Percentiles rank a stretch among this genome's conserved stretches.
Conservation (phyloP, 2,329 filamentous ascomycete species). For the Sporothrix pallida region DNA sequence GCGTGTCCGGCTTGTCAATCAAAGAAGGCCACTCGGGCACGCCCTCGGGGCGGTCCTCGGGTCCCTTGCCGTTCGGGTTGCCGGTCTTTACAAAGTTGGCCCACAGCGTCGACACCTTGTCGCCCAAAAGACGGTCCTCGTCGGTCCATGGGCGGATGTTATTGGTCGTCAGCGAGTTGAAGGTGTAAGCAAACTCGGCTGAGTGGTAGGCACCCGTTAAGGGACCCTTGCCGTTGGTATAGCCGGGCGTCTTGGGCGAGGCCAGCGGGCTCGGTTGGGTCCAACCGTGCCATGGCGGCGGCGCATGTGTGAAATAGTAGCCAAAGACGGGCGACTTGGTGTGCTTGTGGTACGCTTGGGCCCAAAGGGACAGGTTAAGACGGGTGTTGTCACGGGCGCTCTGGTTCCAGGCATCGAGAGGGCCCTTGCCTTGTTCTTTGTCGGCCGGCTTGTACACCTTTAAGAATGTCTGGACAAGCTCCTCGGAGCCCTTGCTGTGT, state of each 20-base stretch:
- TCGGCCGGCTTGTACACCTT: not conserved
- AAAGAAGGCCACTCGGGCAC: not conserved
- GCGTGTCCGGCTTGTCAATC: not conserved
- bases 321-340: not conserved
- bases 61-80: not conserved
- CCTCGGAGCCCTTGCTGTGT: not conserved
- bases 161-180: not conserved
- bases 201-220: not conserved
- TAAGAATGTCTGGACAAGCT: not conserved
- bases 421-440: not conserved
- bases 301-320: not conserved
- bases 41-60: not conserved
- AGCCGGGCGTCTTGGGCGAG: not conserved
- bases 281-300: not conserved
- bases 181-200: not conserved
- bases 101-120: not conserved
- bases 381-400: not conserved
- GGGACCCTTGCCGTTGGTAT: not conserved
- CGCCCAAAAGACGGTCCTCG: not conserved
- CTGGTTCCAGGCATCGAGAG: not conserved
- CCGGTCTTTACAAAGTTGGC: not conserved
- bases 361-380: not conserved
- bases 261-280: not conserved
- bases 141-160: constrained; percentile 2
- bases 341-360: not conserved